A percentile compares a stretch with the other conserved stretches of the same genome.
Conservation (phyloP, 257 asterid species). For the Primulina tabacum region DNA sequence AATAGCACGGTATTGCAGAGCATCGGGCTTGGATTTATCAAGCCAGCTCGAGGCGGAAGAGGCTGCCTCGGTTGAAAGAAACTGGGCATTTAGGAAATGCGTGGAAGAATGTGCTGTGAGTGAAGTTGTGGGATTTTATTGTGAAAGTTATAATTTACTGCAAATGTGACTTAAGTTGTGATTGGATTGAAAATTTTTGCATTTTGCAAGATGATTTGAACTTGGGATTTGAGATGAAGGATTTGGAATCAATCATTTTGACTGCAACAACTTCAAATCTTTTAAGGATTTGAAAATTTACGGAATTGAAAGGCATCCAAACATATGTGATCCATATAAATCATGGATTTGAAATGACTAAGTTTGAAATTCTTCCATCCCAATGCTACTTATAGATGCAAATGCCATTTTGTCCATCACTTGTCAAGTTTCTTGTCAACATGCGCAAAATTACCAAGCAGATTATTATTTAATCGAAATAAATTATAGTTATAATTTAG, state of each 20-base stretch:
- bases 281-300: too few species aligned
- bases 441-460: neutral
- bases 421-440: neutral
- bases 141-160: constrained; percentile 7
- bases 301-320: neutral
- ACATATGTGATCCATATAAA: too few species aligned
- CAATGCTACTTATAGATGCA: neutral
- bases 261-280: neutral
- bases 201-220: neutral
- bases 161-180: neutral
- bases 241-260: neutral
- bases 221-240: neutral
- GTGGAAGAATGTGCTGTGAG: constrained; percentile 57
- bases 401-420: neutral
- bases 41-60: constrained; percentile 52
- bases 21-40: constrained; percentile 62
- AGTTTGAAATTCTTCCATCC: neutral
- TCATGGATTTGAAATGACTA: neutral
- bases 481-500: neutral
- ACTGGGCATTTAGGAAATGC: constrained; percentile 52
- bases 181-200: neutral
- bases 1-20: constrained; percentile 58
- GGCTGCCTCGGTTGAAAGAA: constrained; percentile 69
- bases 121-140: constrained; percentile 38
- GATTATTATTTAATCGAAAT: neutral